These are phyloP conservation scores for Suillus variegatus DNA, from an alignment of 768 basidiomycete species.

Conservation along the genomic window DNA sequence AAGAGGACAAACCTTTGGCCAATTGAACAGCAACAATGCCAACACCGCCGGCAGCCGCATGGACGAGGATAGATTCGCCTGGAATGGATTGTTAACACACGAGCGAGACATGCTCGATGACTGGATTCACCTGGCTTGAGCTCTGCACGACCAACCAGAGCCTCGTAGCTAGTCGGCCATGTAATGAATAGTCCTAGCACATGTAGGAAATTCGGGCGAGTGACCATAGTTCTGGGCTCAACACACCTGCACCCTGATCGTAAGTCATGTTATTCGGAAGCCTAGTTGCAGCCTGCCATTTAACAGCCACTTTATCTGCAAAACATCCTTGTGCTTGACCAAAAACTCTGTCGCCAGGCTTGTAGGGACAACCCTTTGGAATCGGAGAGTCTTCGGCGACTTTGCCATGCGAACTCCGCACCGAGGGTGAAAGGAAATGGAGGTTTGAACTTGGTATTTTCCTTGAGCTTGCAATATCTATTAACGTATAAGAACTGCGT, in stretches of 20 bases:
- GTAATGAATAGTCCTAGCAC: constrained; percentile 74
- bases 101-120: background rate
- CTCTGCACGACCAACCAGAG: constrained; percentile 80
- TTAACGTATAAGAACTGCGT: background rate
- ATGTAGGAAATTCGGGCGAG: constrained; percentile 7
- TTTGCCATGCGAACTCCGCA: constrained; percentile 80
- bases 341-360: constrained; percentile 86
- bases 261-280: constrained; percentile 78
- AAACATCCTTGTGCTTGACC: constrained; percentile 79
- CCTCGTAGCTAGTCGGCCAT: constrained; percentile 94
- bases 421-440: constrained; percentile 86
- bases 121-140: constrained; percentile 64
- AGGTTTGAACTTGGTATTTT: constrained; percentile 82
- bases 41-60: constrained; percentile 95
- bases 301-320: constrained; percentile 70
- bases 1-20: constrained; percentile 68
- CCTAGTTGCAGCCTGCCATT: constrained; percentile 51
- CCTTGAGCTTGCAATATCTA: constrained; percentile 88
- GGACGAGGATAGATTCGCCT: constrained; percentile 93
- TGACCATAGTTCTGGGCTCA: background rate
- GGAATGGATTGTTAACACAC: background rate
- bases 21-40: constrained; percentile 91
- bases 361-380: constrained; percentile 75
- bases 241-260: constrained; percentile 79
- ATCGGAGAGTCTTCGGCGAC: constrained; percentile 73